Conservation (phyloP, 1,284 basidiomycete genomes). For the Microstroma glucosiphilum region DNA sequence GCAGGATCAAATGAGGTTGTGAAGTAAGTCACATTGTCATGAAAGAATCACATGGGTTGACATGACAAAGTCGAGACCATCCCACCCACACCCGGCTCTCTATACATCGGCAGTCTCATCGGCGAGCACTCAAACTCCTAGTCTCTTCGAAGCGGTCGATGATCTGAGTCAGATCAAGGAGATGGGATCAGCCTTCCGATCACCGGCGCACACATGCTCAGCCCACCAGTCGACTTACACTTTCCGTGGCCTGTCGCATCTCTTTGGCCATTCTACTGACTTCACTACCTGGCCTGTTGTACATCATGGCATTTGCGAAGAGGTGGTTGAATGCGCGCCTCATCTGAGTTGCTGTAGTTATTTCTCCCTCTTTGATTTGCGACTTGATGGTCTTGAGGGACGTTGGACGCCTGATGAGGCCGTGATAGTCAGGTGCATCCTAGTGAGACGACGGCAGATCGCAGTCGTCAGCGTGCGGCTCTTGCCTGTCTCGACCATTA, state of each 20-base stretch:
- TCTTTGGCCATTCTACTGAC: slow-evolving; percentile 46
- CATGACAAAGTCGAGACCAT: too few relatives aligned
- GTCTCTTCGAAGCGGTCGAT: slow-evolving; percentile 28
- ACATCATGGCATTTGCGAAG: slow-evolving; percentile 47
- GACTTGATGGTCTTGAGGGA: slow-evolving; percentile 41
- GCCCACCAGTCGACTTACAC: too few relatives aligned
- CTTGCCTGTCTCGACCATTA: not conserved
- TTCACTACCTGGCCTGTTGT: slow-evolving; percentile 44
- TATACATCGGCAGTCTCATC: too few relatives aligned
- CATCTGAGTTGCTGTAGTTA: slow-evolving; percentile 27
- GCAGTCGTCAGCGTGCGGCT: too few relatives aligned
- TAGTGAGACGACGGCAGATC: not conserved
- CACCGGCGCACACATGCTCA: too few relatives aligned
- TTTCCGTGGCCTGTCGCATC: slow-evolving; percentile 40
- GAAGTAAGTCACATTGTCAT: too few relatives aligned
- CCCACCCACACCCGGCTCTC: too few relatives aligned
- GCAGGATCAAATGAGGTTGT: too few relatives aligned
- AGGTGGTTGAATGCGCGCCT: slow-evolving; percentile 32
- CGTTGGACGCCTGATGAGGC: not conserved
- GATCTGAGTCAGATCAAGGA: slow-evolving; percentile 18
- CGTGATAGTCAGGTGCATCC: slow-evolving; percentile 6
- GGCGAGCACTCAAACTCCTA: slow-evolving; percentile 9
- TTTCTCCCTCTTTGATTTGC: slow-evolving; percentile 40
- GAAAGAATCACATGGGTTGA: too few relatives aligned
- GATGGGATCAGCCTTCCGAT: too few relatives aligned